Evolutionary conservation across 2,329 filamentous ascomycete species (phyloP).

Genomic region (Calonectria montana): DNA sequence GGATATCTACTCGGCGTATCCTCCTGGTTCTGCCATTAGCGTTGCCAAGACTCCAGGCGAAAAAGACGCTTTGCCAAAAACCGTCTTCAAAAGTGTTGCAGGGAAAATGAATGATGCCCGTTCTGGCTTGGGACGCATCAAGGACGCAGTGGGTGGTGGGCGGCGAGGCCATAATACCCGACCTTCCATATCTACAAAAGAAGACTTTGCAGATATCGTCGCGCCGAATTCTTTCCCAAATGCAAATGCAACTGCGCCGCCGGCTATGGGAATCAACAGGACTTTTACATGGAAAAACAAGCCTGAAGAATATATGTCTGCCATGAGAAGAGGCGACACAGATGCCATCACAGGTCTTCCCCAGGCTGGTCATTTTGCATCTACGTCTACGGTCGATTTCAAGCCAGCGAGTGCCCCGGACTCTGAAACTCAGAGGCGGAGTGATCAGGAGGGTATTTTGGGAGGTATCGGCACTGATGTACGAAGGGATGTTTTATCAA

Average conservation of each 20-base stretch:
- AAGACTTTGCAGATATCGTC: constrained; percentile 59
- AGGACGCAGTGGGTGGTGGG: constrained; percentile 79
- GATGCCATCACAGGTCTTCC: constrained; percentile 41
- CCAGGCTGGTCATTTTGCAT: constrained; percentile 40
- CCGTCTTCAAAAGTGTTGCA: constrained; percentile 82
- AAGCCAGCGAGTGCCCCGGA: constrained; percentile 33
- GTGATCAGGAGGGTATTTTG: constrained; percentile 41
- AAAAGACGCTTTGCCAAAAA: constrained; percentile 70
- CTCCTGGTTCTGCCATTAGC: constrained; percentile 59
- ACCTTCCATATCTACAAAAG: constrained; percentile 60
- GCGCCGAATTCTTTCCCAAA: constrained; percentile 38
- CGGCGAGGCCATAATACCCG: constrained; percentile 65
- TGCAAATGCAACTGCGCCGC: constrained; percentile 50
- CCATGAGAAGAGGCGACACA: constrained; percentile 51
- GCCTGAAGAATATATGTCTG: constrained; percentile 67
- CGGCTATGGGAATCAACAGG: constrained; percentile 53
- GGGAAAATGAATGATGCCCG: constrained; percentile 84
- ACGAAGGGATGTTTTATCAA: constrained; percentile 54
- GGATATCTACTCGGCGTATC: constrained; percentile 55
- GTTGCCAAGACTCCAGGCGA: constrained; percentile 62
- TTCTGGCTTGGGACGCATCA: constrained; percentile 85
- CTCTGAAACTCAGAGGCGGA: constrained; percentile 36
- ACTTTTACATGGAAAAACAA: constrained; percentile 74
- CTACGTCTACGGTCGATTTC: constrained; percentile 42
- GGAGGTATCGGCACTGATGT: constrained; percentile 53